These are phyloP conservation scores for Emmonsiellopsis sp. DNA, from an alignment of 2,329 filamentous ascomycete genomes.

Conservation along the genomic window DNA sequence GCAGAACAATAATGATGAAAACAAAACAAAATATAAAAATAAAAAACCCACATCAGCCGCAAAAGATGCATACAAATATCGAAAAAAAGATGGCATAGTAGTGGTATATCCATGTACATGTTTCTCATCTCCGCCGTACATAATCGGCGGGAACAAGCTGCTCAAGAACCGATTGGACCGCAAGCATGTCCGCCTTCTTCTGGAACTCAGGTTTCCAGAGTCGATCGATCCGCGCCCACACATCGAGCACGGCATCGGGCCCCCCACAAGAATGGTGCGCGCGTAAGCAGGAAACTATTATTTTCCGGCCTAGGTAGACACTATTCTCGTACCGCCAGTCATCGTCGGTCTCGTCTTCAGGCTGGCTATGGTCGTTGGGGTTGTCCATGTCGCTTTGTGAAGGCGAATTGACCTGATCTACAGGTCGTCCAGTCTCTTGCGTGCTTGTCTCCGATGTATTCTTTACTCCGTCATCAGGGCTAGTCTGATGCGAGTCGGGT, in stretches of 20 bases:
- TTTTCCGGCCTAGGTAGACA: conserved; percentile 32
- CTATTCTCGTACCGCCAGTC: conserved; percentile 28
- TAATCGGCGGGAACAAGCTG: conserved; percentile 16
- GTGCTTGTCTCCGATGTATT: not conserved
- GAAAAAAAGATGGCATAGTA: not conserved
- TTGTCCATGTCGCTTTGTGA: not conserved
- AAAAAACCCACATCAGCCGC: not conserved
- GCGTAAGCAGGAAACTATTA: conserved; percentile 29
- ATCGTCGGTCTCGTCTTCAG: conserved; percentile 14
- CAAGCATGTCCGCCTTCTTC: conserved; percentile 25
- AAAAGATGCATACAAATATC: not conserved
- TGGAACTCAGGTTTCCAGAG: conserved; percentile 30
- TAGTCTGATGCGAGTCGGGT: not conserved
- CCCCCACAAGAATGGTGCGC: conserved; percentile 31
- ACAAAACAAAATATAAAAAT: not conserved
- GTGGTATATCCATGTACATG: not conserved
- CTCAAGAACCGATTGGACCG: conserved; percentile 28
- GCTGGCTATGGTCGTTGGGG: not conserved
- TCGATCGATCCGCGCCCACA: conserved; percentile 30
- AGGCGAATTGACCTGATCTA: not conserved
- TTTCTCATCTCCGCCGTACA: not conserved
- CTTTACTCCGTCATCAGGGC: not conserved
- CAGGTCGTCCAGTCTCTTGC: not conserved
- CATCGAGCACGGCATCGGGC: conserved; percentile 26
- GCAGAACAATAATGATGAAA: not conserved